Percentiles rank a stretch among this genome's conserved stretches.
phyloP scores from a whole-genome alignment of 352 stramenopile genomes.

The Pythium plurisporium region DNA sequence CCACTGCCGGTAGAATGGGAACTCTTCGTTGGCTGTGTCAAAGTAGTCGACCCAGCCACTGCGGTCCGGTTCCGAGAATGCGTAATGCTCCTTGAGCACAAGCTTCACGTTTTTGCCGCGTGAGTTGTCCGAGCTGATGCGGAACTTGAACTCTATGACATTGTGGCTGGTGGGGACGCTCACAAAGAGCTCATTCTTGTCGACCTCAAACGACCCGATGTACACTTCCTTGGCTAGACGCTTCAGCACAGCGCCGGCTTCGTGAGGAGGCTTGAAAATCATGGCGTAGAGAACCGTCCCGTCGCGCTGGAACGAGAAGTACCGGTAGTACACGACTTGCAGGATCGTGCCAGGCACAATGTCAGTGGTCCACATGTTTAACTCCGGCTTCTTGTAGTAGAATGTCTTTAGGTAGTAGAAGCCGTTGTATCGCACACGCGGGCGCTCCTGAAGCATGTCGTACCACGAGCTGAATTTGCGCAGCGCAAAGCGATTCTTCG shows the following conservation, averaged over 20 bases:
- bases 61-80: conserved; percentile 62
- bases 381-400: conserved; percentile 84
- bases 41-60: conserved; percentile 65
- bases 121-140: conserved; percentile 31
- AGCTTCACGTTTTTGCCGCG: conserved; percentile 57
- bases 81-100: conserved; percentile 63
- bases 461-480: conserved; percentile 67
- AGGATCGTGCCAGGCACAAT: conserved; percentile 64
- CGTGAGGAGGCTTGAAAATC: conserved; percentile 68
- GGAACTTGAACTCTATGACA: conserved; percentile 65
- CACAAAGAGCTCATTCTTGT: conserved; percentile 60
- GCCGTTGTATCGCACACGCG: conserved; percentile 73
- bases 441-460: conserved; percentile 62
- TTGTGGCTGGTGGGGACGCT: conserved; percentile 65
- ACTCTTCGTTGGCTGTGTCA: conserved; percentile 67
- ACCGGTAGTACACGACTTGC: conserved; percentile 80
- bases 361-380: conserved; percentile 78
- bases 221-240: conserved; percentile 29
- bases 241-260: conserved; percentile 31
- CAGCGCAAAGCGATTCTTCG: conserved; percentile 53
- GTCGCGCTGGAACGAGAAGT: conserved; percentile 76
- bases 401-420: conserved; percentile 76
- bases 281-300: conserved; percentile 72
- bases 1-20: conserved; percentile 73
- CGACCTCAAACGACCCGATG: conserved; percentile 54